phyloP scores from a whole-genome alignment of 2,329 filamentous ascomycete genomes.

The Paraconiothyrium brasiliense region DNA sequence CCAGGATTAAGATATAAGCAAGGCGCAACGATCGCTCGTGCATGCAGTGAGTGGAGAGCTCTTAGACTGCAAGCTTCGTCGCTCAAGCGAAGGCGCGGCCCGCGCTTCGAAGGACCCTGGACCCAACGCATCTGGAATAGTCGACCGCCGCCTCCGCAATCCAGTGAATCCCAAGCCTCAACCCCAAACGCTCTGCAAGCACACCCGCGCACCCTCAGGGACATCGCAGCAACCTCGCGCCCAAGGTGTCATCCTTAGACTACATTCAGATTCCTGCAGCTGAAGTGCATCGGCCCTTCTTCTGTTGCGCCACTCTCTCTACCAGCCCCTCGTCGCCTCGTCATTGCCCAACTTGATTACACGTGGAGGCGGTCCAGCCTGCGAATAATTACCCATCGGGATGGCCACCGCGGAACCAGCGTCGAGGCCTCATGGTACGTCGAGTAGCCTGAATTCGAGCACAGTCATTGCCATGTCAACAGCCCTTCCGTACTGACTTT shows the following conservation, averaged over 20 bases:
- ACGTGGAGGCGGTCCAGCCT: constrained; percentile 31
- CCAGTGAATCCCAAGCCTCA: constrained; percentile 14
- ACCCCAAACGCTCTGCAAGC: constrained; percentile 12
- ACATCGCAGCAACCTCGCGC: neutral
- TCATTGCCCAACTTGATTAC: constrained; percentile 29
- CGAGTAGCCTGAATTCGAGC: constrained; percentile 28
- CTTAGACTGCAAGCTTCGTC: neutral
- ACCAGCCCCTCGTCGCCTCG: constrained; percentile 23
- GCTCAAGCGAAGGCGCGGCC: constrained; percentile 12
- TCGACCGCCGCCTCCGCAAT: constrained; percentile 11
- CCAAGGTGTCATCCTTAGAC: neutral
- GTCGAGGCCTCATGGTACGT: constrained; percentile 55
- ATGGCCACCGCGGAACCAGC: constrained; percentile 59
- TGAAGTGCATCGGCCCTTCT: constrained; percentile 16
- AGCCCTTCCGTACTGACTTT: constrained; percentile 13
- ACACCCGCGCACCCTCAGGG: neutral
- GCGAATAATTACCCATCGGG: constrained; percentile 29
- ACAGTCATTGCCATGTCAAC: constrained; percentile 31
- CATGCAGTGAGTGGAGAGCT: neutral
- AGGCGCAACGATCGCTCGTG: constrained; percentile 5
- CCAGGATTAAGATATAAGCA: neutral
- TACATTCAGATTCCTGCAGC: constrained; percentile 11
- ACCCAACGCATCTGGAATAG: constrained; percentile 3
- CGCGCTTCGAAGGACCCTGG: constrained; percentile 14
- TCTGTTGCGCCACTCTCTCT: constrained; percentile 11